Evolutionary conservation across 495 filamentous ascomycete genomes (phyloP), one percentile per base, ranked within the genome.

Genomic region (Penicillium egyptiacum): DNA sequence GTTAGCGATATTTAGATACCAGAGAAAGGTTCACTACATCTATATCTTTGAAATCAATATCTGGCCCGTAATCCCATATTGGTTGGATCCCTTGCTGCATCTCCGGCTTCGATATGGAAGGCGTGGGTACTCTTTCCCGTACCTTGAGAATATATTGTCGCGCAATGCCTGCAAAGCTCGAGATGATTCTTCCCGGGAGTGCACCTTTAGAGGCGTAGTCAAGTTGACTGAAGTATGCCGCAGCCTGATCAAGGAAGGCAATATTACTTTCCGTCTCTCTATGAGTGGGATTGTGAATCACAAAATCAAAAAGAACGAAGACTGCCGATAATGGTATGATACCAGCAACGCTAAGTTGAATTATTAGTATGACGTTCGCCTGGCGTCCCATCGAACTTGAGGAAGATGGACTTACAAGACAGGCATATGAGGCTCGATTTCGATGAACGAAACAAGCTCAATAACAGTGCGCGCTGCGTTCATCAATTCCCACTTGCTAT

Each of bases 261-360:
- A 75, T 42, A 47, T 69, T 75, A 10, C 61, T 62, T 19, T 40
- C 59, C 1, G 70, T 70, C 39, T 71, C 68, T 26, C 58, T 53
- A 46, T 71, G 66, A 30, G 55, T 60, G 4, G 66, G 66, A 47
- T 74, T 71, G 45, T 72, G 66, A 25, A 75, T 62, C 3, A 75
- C 69, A 6, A 71, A 54, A 40, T 75, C 70, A 30, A 74, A 74
- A 16, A 74, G 57, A 35, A 75, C 67, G 41, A 73, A 70, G 12
- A 73, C 59, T 17, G 64, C 61, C 6, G 67, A 59, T 14, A 73
- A 55, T 14, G 70, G 70, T 2, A 71, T 64, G 3, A 63, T 41
- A 12, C 39, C n/a, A 41, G 39, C 5, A 19, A 41, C 6, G 9
- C 6, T 41, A 41, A 19, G n/a, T 41, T 41, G 8, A 1, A 41